Evolutionary conservation across 164 flowering plant genomes (phyloP), one percentile per base, ranked within the genome.

Genomic region (Echeveria elegans): DNA sequence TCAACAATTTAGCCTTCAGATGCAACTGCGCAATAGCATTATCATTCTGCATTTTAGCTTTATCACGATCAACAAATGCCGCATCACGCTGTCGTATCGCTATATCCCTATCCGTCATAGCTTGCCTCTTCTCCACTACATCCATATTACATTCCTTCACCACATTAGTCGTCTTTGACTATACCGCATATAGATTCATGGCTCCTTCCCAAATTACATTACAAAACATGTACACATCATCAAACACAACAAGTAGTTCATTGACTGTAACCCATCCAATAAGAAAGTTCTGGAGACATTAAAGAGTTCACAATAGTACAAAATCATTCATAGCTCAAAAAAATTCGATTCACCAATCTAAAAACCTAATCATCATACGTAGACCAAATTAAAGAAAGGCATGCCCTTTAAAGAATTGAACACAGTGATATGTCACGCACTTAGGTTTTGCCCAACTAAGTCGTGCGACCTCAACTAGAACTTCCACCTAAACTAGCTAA

Each of bases 111-210:
- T 88, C 96, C 1, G 80, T 83, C 70, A 86, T 28, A 29, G 99
- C 97, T 23, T 77, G 76, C 69, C 79, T 85, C 71, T 83, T 91
- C 71, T 89, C 96, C 24, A 82, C 52, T 1, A 89, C 8, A 15
- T 90, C 96, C 40, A 77, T 48, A 71, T 89, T 84, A 63, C 92
- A 75, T 73, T 92, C 97, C 37, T 74, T 81, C 64, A 89, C 77
- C 5, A 97, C 97, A 64, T 87, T 81, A 76, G 92, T 95, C 75
- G 87, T 83, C 78, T 95, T 96, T 31, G 83, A 83, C 34, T 82
- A 68, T 63, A 88, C 75, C 70, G 78, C 70, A 79, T 61, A 69
- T 14, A 65, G 63, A 38, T 69, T 28, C 71, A 60, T 69, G 15
- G 26, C 16, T 69, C 37, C 66, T 26, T n/a, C n/a, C 71, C 62